Conservation (phyloP, 164 flowering plant genomes). For the Vitis riparia region DNA sequence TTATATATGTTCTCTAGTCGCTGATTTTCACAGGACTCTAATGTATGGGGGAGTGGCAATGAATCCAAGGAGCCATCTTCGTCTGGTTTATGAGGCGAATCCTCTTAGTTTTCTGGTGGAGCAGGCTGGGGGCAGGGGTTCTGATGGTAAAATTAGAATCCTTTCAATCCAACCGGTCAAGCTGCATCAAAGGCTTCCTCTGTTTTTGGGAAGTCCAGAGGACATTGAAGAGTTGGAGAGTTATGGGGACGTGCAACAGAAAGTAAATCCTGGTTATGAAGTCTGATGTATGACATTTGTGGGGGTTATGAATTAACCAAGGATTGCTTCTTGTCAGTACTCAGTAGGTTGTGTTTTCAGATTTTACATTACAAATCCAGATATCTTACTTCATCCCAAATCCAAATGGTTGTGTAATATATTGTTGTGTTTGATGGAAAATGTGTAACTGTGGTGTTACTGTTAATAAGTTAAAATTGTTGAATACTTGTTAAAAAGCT, state of each 20-base stretch:
- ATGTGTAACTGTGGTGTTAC: no score
- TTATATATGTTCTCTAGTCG: conserved; percentile 93
- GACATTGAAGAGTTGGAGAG: conserved; percentile 91
- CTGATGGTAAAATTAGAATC: conserved; percentile 83
- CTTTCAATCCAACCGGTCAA: conserved; percentile 79
- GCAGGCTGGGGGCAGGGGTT: conserved; percentile 93
- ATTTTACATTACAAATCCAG: no score
- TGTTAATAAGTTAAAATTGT: no score
- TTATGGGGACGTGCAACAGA: conserved; percentile 91
- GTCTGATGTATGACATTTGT: conserved; percentile 20
- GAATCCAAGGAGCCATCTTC: conserved; percentile 98
- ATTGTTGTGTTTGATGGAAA: no score
- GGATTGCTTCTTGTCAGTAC: no score
- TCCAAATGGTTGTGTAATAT: no score
- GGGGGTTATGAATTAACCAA: no score
- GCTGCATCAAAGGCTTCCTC: conserved; percentile 90
- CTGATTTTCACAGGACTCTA: conserved; percentile 90
- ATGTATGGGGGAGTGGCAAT: conserved; percentile 89
- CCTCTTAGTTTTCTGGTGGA: conserved; percentile 91
- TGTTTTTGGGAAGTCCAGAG: conserved; percentile 80
- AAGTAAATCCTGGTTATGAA: conserved; percentile 92
- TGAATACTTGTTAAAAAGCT: no score
- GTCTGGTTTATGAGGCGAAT: conserved; percentile 88
- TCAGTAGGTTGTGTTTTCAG: no score
- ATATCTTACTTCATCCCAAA: no score